phyloP scores from a whole-genome alignment of 148 eudicot genomes.

The Vaccinium vitisidaea region DNA sequence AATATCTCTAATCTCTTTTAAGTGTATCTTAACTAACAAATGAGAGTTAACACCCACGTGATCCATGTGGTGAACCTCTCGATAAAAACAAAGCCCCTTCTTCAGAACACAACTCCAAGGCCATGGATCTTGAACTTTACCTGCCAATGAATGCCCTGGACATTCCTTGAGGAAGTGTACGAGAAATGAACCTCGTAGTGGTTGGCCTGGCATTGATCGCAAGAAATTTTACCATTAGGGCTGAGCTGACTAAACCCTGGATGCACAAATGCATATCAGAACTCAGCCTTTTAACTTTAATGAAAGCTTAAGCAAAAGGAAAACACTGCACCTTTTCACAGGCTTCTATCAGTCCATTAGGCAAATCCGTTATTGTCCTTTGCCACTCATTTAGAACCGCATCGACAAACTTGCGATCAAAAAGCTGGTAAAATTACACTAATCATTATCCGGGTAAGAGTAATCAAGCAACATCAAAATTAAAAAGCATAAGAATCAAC shows the following conservation, averaged over 20 bases:
- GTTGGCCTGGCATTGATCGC: constrained; percentile 91
- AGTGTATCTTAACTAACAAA: background rate
- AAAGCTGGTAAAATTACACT: constrained; percentile 47
- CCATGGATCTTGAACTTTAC: constrained; percentile 29
- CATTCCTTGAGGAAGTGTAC: constrained; percentile 75
- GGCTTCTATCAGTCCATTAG: constrained; percentile 85
- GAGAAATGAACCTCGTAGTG: constrained; percentile 70
- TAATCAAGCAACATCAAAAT: background rate
- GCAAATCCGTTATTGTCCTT: constrained; percentile 92
- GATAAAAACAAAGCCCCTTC: background rate
- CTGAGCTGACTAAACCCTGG: constrained; percentile 95
- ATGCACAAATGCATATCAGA: constrained; percentile 26
- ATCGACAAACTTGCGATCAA: constrained; percentile 83
- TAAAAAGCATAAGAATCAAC: background rate
- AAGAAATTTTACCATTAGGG: constrained; percentile 79
- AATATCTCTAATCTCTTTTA: background rate
- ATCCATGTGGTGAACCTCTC: background rate
- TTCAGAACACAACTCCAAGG: background rate
- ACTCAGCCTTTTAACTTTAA: background rate
- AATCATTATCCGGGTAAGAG: constrained; percentile 9
- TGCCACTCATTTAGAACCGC: constrained; percentile 97
- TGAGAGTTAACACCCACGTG: background rate
- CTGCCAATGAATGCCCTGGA: constrained; percentile 95
- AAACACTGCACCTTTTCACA: constrained; percentile 68
- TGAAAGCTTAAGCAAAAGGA: background rate